Evolutionary conservation across 352 stramenopile species (phyloP).

Genomic region (Paralagenidium karlingii): DNA sequence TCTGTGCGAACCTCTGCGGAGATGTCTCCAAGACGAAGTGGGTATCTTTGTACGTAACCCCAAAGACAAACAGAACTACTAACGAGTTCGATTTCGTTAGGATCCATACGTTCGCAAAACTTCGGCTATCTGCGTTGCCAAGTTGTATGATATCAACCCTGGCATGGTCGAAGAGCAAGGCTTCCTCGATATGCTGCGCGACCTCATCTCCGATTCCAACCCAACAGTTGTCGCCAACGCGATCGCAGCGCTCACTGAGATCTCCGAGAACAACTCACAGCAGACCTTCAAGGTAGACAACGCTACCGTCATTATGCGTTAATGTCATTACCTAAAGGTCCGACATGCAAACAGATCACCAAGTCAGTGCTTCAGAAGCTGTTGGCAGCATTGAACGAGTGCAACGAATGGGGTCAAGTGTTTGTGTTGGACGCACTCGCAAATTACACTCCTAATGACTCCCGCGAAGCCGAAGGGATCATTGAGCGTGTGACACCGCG

Average conservation of each 20-base stretch:
- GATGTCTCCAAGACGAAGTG: slow-evolving; percentile 85
- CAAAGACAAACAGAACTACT: neutral
- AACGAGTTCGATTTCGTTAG: slow-evolving; percentile 5
- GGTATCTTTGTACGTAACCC: neutral
- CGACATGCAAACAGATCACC: slow-evolving; percentile 93
- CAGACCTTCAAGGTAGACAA: slow-evolving; percentile 86
- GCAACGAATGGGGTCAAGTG: slow-evolving; percentile 99
- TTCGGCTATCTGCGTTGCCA: slow-evolving; percentile 97
- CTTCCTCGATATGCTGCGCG: slow-evolving; percentile 93
- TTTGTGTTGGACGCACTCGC: slow-evolving; percentile 96
- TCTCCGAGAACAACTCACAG: slow-evolving; percentile 91
- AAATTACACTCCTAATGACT: slow-evolving; percentile 92
- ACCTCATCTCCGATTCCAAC: slow-evolving; percentile 97
- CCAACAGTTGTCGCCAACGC: slow-evolving; percentile 97
- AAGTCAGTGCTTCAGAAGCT: slow-evolving; percentile 97
- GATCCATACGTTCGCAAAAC: slow-evolving; percentile 99
- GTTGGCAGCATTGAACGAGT: slow-evolving; percentile 97
- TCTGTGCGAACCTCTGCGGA: slow-evolving; percentile 93
- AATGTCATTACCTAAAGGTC: neutral
- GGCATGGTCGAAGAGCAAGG: slow-evolving; percentile 94
- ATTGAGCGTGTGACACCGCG: slow-evolving; percentile 97
- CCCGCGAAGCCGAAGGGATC: slow-evolving; percentile 95
- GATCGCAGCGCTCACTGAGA: slow-evolving; percentile 96
- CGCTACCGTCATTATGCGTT: neutral
- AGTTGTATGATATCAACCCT: slow-evolving; percentile 99